phyloP scores from a whole-genome alignment of 345 rosid species.

The Laguncularia racemosa region DNA sequence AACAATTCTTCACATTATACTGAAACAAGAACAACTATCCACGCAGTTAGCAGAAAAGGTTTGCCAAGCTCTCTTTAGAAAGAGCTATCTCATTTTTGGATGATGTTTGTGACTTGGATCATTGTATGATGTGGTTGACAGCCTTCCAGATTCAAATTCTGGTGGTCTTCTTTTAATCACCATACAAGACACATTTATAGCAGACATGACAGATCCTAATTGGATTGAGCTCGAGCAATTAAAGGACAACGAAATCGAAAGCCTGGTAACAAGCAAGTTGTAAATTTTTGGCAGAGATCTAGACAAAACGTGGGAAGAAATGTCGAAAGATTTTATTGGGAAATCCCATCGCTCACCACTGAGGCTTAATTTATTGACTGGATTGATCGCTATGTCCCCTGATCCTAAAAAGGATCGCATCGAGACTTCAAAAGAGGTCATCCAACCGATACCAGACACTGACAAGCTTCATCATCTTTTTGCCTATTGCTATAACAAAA shows the following conservation, averaged over 20 bases:
- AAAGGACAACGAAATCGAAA: background rate
- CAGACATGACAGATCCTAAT: background rate
- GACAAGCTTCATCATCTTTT: background rate
- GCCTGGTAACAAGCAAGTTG: background rate
- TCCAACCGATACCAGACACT: background rate
- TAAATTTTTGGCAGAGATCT: no score
- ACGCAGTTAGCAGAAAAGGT: no score
- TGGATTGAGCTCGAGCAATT: background rate
- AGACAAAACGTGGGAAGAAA: no score
- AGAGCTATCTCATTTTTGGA: slow-evolving; percentile 15
- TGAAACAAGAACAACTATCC: no score
- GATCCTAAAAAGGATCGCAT: background rate
- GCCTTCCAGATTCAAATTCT: background rate
- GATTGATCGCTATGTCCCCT: background rate
- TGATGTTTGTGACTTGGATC: background rate
- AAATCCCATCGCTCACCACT: background rate
- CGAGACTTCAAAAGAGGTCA: no score
- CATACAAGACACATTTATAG: slow-evolving; percentile 1
- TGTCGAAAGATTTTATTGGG: no score
- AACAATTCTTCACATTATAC: no score
- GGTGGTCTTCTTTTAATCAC: slow-evolving; percentile 10
- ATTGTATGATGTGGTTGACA: background rate
- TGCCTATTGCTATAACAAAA: background rate
- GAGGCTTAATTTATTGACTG: background rate
- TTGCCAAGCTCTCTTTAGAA: background rate